These are phyloP conservation scores for Ceratocystis colombiana DNA, from an alignment of 2,329 filamentous ascomycete species.

Conservation along the genomic window DNA sequence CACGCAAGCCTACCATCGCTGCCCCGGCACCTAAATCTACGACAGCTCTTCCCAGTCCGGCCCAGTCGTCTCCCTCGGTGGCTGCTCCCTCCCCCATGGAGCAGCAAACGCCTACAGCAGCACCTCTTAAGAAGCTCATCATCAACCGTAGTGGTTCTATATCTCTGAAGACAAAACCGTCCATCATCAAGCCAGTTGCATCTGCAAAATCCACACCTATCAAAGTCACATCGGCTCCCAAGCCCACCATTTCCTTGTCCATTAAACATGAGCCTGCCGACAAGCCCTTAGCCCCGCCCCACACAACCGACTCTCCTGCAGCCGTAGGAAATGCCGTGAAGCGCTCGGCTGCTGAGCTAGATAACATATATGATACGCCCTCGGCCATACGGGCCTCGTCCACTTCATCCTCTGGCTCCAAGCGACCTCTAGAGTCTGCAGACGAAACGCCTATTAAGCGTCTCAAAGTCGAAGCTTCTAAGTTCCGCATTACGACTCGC, in stretches of 20 bases:
- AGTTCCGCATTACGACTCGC: slow-evolving; percentile 11
- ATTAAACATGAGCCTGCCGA: slow-evolving; percentile 23
- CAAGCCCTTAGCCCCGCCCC: slow-evolving; percentile 1
- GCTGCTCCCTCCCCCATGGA: background rate
- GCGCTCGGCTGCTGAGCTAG: slow-evolving; percentile 16
- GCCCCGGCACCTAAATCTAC: slow-evolving; percentile 14
- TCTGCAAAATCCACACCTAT: slow-evolving; percentile 11
- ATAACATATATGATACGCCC: slow-evolving; percentile 16
- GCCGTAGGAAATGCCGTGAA: background rate
- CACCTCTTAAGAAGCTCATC: slow-evolving; percentile 25
- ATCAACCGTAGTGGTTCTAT: slow-evolving; percentile 26
- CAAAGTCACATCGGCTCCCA: slow-evolving; percentile 9
- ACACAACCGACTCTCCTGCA: background rate
- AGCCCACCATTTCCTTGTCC: slow-evolving; percentile 24
- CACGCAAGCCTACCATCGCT: slow-evolving; percentile 15
- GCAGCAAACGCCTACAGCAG: slow-evolving; percentile 12
- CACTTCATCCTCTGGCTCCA: slow-evolving; percentile 15
- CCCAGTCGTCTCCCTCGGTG: slow-evolving; percentile 1
- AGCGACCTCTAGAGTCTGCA: slow-evolving; percentile 19
- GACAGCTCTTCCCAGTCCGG: background rate
- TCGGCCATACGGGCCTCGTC: slow-evolving; percentile 2
- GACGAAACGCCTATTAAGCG: slow-evolving; percentile 19
- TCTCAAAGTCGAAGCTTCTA: slow-evolving; percentile 20
- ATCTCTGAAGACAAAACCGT: slow-evolving; percentile 23
- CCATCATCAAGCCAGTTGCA: slow-evolving; percentile 17